Percentiles rank a stretch among this genome's conserved stretches.
These are phyloP conservation scores for Globisporangium spinosum DNA, from an alignment of 352 stramenopile genomes.

Conservation along the genomic window DNA sequence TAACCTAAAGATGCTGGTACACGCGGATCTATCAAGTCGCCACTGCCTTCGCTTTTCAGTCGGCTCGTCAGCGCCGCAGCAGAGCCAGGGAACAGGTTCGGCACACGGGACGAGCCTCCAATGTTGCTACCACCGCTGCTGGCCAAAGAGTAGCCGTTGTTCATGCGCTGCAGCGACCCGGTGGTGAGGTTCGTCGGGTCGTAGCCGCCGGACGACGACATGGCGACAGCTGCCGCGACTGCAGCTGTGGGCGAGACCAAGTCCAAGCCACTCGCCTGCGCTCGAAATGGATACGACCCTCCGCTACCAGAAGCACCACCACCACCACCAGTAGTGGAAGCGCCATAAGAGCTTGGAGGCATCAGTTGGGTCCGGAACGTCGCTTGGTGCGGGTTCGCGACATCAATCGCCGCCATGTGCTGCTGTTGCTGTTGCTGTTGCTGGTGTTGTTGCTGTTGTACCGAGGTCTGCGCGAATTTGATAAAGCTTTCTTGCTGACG, in stretches of 20 bases:
- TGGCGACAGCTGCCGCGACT: constrained; percentile 1
- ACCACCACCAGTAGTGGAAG: not conserved
- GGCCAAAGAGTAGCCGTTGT: constrained; percentile 15
- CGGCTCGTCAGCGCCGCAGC: constrained; percentile 16
- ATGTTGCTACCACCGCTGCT: not conserved
- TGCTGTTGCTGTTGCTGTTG: constrained; percentile 17
- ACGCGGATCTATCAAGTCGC: constrained; percentile 16
- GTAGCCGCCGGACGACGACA: constrained; percentile 19
- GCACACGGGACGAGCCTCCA: constrained; percentile 7
- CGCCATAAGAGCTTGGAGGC: constrained; percentile 3
- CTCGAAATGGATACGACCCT: constrained; percentile 6
- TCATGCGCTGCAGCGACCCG: constrained; percentile 19
- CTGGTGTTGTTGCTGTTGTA: constrained; percentile 31
- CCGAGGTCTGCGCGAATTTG: constrained; percentile 23
- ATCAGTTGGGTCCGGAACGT: constrained; percentile 11
- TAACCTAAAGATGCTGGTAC: constrained; percentile 12
- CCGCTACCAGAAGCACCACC: not conserved
- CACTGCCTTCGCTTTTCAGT: constrained; percentile 1
- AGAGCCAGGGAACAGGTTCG: constrained; percentile 16
- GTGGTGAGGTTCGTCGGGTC: constrained; percentile 6
- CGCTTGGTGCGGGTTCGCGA: constrained; percentile 11
- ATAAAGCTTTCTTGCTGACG: constrained; percentile 22
- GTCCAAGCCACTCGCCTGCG: constrained; percentile 11
- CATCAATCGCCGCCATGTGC: constrained; percentile 13
- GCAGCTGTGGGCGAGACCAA: constrained; percentile 13